Base-by-base conservation (phyloP, 139 green algal genomes). In the Coccomyxa sp. region DNA sequence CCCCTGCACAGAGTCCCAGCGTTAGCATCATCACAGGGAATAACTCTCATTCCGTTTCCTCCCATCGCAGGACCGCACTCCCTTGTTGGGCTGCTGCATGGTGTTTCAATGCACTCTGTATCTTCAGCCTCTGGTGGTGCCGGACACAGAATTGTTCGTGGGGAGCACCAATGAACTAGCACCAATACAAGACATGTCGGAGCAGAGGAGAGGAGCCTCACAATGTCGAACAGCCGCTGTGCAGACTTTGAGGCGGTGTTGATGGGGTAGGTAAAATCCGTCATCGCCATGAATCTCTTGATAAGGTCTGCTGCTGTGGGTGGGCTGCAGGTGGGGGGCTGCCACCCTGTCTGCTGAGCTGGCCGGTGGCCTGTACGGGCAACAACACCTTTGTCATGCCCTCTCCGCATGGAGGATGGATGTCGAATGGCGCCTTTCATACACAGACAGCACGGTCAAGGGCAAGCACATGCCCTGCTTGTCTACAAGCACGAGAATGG, bases 241-340 rank as follows among this genome's bases (percentile, higher is more conserved):
- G 64, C 73, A 31, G 29, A 39, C 8, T 16, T 7, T 1, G 73
- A 77, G 24, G 38, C 12, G 8, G 73, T 77, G 24, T 29, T 24
- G 73, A 77, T 77, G 73, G 73, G 73, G 39, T 68, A 39, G 35
- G 73, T 77, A 39, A 68, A 77, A 64, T 64, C 50, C 18, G 50
- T 64, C 50, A 64, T 18, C 50, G 22, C 50, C 50, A 64, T 22
- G 27, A 31, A 64, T 12, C 50, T 18, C 3, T 64, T 22, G 2
- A 64, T 31, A 3, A 64, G 3, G 27, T 64, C 50, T 64, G 22
- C 50, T 31, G 50, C 50, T 31, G 4, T 64, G 22, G 50, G 50
- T 64, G 50, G 5, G 18, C 27, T 22, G 27, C 50, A 64, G 22
- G 50, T 64, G 50, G 50, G 50, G 18, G 50, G 50, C 27, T 18